Base-by-base conservation (phyloP, 202 grass and related monocot species). In the Schoenoplectus tabernaemontani region DNA sequence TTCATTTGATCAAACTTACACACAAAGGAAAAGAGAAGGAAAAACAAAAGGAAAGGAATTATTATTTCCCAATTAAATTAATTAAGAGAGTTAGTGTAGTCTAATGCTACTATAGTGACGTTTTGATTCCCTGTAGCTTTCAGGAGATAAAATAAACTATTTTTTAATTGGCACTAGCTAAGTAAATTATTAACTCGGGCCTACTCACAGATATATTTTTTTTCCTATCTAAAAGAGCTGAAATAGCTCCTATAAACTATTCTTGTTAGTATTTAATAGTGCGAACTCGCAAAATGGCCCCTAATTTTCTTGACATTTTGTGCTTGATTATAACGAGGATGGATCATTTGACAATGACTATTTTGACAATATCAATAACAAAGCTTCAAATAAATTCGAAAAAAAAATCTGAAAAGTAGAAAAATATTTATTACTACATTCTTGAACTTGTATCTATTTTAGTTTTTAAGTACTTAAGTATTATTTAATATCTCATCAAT, bases 81-180 rank as follows among this genome's bases (percentile, higher is more conserved):
- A 51, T 73, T 50, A 50, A 2, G 1, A 73, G 68, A 73, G 68
- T 73, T 74, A 74, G 66, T 71, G 42, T 46, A 28, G 26, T 82
- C 68, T 73, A 85, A 78, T 82, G 43, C 41, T 83, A 39, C 61
- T 54, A 88, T 74, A 81, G 68, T 81, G 58, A 83, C 85, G 26
- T 85, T 91, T 85, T 74, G 78, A 82, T 82, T 90, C 84, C 63
- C 60, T 13, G 48, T 87, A 80, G 61, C 86, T 83, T 82, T 91
- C 84, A 83, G 82, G 71, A 78, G 70, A 81, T 64, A n/a, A 83
- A 84, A 58, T 80, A 47, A 26, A 70, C 19, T 43, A 30, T 4
- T 32, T 32, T 60, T 32, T 61, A 61, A 61, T 30, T 32, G 16
- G 9, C 58, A 61, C 58, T 61, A 30, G 22, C 22, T 61, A 61